These are phyloP conservation scores for Hymenoscyphus fructigenus DNA, from an alignment of 2,329 filamentous ascomycete genomes.

Conservation along the genomic window DNA sequence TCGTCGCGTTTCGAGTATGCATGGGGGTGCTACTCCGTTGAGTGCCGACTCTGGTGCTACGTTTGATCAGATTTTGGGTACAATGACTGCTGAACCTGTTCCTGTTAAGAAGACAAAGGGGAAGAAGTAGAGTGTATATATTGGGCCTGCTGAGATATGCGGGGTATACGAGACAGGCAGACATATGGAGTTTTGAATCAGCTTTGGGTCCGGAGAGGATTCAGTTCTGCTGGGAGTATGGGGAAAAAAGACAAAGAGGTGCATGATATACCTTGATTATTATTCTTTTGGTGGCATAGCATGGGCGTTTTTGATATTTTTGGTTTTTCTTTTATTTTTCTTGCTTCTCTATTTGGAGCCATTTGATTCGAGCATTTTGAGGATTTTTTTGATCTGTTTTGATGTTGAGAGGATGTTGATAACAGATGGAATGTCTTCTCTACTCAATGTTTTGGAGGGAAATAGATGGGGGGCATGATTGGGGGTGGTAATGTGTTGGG, in stretches of 20 bases:
- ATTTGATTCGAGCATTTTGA: background rate
- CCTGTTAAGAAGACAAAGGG: conserved; percentile 42
- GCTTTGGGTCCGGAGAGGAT: background rate
- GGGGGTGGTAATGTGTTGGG: too few relatives aligned
- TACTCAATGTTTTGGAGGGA: too few relatives aligned
- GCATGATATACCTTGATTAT: background rate
- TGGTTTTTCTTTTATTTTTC: background rate
- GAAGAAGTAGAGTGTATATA: conserved; percentile 20
- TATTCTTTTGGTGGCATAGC: background rate
- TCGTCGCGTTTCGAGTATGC: conserved; percentile 7
- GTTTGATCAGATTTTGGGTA: conserved; percentile 50
- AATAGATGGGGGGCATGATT: too few relatives aligned
- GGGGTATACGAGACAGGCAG: background rate
- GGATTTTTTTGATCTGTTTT: background rate
- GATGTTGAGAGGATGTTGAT: too few relatives aligned
- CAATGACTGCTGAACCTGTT: conserved; percentile 28
- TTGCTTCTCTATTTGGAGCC: background rate
- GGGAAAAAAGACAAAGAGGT: background rate
- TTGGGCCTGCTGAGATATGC: background rate
- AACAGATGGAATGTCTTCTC: too few relatives aligned
- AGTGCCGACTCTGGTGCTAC: conserved; percentile 32
- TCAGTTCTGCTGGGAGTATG: background rate
- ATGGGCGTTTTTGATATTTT: background rate
- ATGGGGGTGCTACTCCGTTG: background rate
- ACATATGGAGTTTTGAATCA: background rate